Evolutionary conservation across 148 eudicot species (phyloP).

Genomic region (Fagopyrum esculentum): DNA sequence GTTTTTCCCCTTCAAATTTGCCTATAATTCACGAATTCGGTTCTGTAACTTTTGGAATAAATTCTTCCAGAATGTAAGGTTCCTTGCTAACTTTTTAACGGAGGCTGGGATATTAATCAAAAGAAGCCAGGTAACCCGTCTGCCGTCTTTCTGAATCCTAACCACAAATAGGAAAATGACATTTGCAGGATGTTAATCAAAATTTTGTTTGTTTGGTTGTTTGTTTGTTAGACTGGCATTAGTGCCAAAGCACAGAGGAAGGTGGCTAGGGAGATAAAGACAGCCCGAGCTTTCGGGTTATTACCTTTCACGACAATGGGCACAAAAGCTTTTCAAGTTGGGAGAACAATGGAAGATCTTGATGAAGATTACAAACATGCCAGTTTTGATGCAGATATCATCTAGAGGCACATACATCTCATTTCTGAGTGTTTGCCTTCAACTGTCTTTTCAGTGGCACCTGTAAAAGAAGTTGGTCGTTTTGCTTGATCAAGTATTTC

Average conservation of each 20-base stretch:
- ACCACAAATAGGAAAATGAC: not conserved
- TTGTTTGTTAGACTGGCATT: slow-evolving; percentile 51
- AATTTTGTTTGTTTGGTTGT: not conserved
- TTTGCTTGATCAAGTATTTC: not conserved
- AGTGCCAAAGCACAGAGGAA: slow-evolving; percentile 96
- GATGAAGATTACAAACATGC: slow-evolving; percentile 49
- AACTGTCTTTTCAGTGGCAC: not conserved
- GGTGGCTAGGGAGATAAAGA: slow-evolving; percentile 92
- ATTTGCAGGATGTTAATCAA: not conserved
- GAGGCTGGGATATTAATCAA: slow-evolving; percentile 81
- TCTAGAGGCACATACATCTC: slow-evolving; percentile 4
- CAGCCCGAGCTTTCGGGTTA: slow-evolving; percentile 83
- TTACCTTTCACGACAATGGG: slow-evolving; percentile 94
- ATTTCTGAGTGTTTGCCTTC: not conserved
- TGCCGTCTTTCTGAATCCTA: not conserved
- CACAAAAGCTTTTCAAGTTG: slow-evolving; percentile 51
- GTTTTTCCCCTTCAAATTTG: not conserved
- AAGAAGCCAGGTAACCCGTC: slow-evolving; percentile 71
- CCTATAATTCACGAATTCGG: not conserved
- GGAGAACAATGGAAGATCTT: slow-evolving; percentile 60
- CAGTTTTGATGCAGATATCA: slow-evolving; percentile 22
- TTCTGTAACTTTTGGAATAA: not conserved
- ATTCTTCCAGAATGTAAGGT: slow-evolving; percentile 64
- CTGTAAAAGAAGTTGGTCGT: not conserved
- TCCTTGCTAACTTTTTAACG: slow-evolving; percentile 88